Evolutionary conservation across 2,329 filamentous ascomycete species (phyloP).

Genomic region (Colletotrichum eleusines): DNA sequence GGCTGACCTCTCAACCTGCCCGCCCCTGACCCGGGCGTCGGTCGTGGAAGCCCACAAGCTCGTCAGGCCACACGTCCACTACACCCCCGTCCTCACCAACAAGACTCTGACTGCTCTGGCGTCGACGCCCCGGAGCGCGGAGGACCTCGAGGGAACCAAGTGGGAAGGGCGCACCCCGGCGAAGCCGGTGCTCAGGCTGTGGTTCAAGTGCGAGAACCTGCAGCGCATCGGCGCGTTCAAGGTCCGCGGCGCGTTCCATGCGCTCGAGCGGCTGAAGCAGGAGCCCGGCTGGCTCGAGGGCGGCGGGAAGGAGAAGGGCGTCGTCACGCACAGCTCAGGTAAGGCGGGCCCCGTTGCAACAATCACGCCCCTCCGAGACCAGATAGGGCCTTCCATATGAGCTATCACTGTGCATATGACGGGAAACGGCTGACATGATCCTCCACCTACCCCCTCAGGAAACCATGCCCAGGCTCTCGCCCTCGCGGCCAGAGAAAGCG

Average conservation of each 20-base stretch:
- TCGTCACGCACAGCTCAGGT: slow-evolving; percentile 93
- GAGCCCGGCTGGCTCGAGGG: slow-evolving; percentile 72
- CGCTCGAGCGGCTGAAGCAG: slow-evolving; percentile 75
- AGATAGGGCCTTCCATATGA: too few relatives aligned
- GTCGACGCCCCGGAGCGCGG: slow-evolving; percentile 72
- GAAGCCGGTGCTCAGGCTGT: slow-evolving; percentile 76
- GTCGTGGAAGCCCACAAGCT: slow-evolving; percentile 78
- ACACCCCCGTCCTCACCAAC: slow-evolving; percentile 86
- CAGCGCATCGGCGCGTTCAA: slow-evolving; percentile 96
- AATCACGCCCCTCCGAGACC: accelerated
- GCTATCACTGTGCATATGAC: background rate
- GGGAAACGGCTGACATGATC: background rate
- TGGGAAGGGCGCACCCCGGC: slow-evolving; percentile 70
- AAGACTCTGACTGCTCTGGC: slow-evolving; percentile 80
- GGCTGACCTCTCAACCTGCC: slow-evolving; percentile 66
- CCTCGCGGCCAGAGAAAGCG: slow-evolving; percentile 80
- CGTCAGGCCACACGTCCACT: slow-evolving; percentile 82
- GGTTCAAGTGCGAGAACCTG: slow-evolving; percentile 96
- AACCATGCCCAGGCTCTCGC: slow-evolving; percentile 96
- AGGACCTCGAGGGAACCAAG: slow-evolving; percentile 66
- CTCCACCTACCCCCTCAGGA: slow-evolving; percentile 63
- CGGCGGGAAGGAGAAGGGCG: slow-evolving; percentile 73
- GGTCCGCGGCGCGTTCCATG: slow-evolving; percentile 89
- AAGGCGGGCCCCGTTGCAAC: slow-evolving; percentile 35
- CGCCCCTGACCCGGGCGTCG: slow-evolving; percentile 78